Evolutionary conservation across 2,329 filamentous ascomycete genomes (phyloP).

Genomic region (Colletotrichum sp.): DNA sequence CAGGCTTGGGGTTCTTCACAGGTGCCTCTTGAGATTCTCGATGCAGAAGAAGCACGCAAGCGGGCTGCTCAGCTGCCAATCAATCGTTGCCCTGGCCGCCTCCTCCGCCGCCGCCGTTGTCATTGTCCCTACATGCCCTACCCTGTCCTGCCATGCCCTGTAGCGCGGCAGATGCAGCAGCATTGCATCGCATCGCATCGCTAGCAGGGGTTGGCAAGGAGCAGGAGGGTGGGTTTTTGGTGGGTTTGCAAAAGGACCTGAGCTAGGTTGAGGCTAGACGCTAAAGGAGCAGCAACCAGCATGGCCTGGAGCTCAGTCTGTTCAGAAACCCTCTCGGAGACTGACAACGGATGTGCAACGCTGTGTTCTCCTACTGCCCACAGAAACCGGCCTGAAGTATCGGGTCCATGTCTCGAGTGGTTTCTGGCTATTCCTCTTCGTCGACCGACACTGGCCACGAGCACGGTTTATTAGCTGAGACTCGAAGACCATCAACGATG

Average conservation of each 20-base stretch:
- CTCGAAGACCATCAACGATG: not conserved
- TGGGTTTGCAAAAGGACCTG: constrained; percentile 24
- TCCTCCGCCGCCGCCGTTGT: constrained; percentile 8
- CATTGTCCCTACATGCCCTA: constrained; percentile 14
- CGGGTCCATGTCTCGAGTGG: not conserved
- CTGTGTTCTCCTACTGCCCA: not conserved
- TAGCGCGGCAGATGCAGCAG: constrained; percentile 23
- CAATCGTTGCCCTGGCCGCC: constrained; percentile 1
- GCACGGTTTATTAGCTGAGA: not conserved
- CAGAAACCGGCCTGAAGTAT: not conserved
- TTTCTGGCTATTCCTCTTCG: not conserved
- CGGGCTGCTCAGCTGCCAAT: constrained; percentile 9
- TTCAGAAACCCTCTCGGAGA: not conserved
- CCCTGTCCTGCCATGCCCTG: constrained; percentile 18
- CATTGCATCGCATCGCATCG: constrained; percentile 19
- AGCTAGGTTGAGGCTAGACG: constrained; percentile 20
- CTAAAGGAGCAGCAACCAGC: constrained; percentile 13
- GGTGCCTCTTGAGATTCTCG: constrained; percentile 10
- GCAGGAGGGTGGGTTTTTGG: constrained; percentile 16
- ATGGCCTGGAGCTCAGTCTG: not conserved
- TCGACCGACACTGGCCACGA: not conserved
- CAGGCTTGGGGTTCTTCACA: constrained; percentile 9
- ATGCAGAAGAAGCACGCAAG: constrained; percentile 20
- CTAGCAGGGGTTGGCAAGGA: constrained; percentile 9
- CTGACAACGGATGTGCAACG: not conserved